Evolutionary conservation across 371 early-diverging fungal genomes (phyloP).

Genomic region (Mucor racemosus): DNA sequence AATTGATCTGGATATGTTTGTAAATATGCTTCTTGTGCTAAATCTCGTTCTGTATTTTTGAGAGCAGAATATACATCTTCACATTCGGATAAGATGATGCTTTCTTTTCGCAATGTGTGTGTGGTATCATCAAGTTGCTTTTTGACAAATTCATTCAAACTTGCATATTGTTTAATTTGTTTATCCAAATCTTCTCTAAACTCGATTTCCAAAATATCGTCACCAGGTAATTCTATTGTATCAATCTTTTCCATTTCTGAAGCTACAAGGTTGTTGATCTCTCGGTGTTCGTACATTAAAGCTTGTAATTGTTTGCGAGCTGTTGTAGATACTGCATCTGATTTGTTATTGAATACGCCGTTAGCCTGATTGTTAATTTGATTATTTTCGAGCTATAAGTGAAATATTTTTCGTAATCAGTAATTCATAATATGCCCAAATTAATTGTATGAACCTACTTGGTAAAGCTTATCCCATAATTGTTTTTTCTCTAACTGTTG

Average conservation of each 20-base stretch:
- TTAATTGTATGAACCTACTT: conserved; percentile 18
- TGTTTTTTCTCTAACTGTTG: conserved; percentile 33
- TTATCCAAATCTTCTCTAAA: conserved; percentile 34
- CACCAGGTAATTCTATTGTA: conserved; percentile 4
- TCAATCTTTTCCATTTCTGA: conserved; percentile 12
- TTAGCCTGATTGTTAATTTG: background rate
- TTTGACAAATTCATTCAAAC: conserved; percentile 20
- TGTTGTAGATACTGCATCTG: background rate
- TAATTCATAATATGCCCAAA: background rate
- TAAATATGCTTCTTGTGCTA: conserved; percentile 3
- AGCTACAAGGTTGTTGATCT: conserved; percentile 11
- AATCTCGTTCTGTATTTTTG: conserved; percentile 20
- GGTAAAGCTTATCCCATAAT: conserved; percentile 40
- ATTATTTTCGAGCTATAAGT: conserved; percentile 15
- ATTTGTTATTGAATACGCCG: conserved; percentile 19
- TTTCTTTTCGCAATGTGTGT: conserved; percentile 12
- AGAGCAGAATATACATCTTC: conserved; percentile 26
- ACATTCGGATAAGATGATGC: conserved; percentile 26
- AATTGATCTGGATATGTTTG: background rate
- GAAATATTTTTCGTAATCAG: background rate
- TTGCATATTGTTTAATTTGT: conserved; percentile 20
- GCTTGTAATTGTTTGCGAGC: conserved; percentile 10
- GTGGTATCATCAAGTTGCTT: conserved; percentile 13
- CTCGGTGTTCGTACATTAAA: conserved; percentile 13
- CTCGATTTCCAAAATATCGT: conserved; percentile 26